Conservation (phyloP, 805 yeast species). For the Wilhelminamyces savonicus region DNA sequence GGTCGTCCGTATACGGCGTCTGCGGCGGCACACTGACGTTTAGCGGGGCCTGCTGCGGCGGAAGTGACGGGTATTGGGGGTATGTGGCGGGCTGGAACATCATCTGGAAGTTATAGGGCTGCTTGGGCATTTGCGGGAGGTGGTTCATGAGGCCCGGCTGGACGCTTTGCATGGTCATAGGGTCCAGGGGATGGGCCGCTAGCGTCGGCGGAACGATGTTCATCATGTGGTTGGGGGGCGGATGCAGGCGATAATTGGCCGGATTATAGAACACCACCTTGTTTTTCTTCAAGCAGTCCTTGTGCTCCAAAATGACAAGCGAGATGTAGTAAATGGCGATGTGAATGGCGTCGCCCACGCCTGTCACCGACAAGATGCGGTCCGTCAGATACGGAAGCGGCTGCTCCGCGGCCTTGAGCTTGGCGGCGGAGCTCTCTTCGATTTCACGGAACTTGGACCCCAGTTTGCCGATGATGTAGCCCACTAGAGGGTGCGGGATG, state of each 20-base stretch:
- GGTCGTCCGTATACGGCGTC: slow-evolving; percentile 35
- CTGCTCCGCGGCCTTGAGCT: slow-evolving; percentile 65
- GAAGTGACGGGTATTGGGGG: slow-evolving; percentile 20
- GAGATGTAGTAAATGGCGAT: slow-evolving; percentile 74
- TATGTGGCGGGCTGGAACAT: slow-evolving; percentile 35
- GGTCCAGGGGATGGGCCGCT: no score
- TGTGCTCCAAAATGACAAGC: slow-evolving; percentile 59
- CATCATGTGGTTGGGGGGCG: neutral
- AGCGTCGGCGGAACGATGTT: no score
- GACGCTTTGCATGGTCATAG: slow-evolving; percentile 11
- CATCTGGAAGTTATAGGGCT: slow-evolving; percentile 31
- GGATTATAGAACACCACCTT: slow-evolving; percentile 58
- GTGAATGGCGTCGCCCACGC: slow-evolving; percentile 84
- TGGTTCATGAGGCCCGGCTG: slow-evolving; percentile 7
- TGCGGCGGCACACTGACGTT: no score
- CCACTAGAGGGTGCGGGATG: slow-evolving; percentile 75
- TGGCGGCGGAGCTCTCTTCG: slow-evolving; percentile 76
- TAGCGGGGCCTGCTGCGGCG: slow-evolving; percentile 2
- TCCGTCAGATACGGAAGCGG: slow-evolving; percentile 74
- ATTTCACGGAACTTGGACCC: slow-evolving; percentile 74
- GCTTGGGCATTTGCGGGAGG: slow-evolving; percentile 6
- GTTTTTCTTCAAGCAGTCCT: slow-evolving; percentile 44
- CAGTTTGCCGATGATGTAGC: slow-evolving; percentile 72
- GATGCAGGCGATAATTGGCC: slow-evolving; percentile 26
- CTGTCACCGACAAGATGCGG: slow-evolving; percentile 60